A percentile compares a stretch with the other conserved stretches of the same genome.
phyloP scores from a whole-genome alignment of 2,329 filamentous ascomycete species.

The Neopestalotiopsis clavispora region DNA sequence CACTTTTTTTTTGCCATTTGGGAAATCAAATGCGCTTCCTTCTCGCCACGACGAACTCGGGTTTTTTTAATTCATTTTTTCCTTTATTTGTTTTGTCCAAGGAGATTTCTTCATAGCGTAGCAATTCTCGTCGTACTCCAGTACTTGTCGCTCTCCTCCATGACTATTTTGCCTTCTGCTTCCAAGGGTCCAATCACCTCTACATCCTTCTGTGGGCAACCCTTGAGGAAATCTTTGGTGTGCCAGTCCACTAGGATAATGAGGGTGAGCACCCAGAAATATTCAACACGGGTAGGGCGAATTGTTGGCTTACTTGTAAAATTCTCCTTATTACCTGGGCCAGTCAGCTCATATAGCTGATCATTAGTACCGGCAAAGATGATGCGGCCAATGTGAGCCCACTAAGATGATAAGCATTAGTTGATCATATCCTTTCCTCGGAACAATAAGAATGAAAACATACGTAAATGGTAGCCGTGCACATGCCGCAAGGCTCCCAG shows the following conservation, averaged over 20 bases:
- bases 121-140: constrained; percentile 41
- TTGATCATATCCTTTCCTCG: not conserved
- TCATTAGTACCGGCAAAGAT: constrained; percentile 56
- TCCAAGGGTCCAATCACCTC: constrained; percentile 54
- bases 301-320: constrained; percentile 40
- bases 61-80: not conserved
- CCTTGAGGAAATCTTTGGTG: constrained; percentile 50
- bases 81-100: not conserved
- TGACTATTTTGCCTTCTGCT: constrained; percentile 47
- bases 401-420: constrained; percentile 28
- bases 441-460: constrained; percentile 8
- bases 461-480: constrained; percentile 37
- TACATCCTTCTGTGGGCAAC: constrained; percentile 50
- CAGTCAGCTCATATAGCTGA: constrained; percentile 48
- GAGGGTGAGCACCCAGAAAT: not conserved
- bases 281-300: not conserved
- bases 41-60: not conserved
- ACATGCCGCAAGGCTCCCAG: constrained; percentile 63
- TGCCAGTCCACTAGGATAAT: constrained; percentile 45
- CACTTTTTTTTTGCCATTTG: not conserved
- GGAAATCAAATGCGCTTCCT: not conserved
- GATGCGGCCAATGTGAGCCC: constrained; percentile 58
- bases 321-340: constrained; percentile 54
- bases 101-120: not conserved
- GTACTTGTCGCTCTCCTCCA: constrained; percentile 50